Evolutionary conservation across 192 early-diverging fungal genomes (phyloP), one percentile per base, ranked within the genome.

Genomic region (Phlyctochytrium arcticum): DNA sequence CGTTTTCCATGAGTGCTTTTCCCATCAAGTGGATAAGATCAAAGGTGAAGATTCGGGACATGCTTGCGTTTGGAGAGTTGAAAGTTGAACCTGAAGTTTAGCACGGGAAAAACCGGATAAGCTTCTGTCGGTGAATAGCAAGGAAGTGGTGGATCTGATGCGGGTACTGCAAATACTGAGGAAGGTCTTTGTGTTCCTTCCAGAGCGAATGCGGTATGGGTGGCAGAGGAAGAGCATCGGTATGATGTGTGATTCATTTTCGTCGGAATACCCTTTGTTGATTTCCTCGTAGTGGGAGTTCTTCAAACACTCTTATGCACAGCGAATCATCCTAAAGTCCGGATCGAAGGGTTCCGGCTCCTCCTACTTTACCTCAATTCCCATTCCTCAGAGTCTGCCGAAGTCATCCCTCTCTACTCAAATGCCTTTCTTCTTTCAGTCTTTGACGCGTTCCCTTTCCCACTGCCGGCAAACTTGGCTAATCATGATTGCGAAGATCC

Each of bases 341-440:
- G 90, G 23, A 73, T 77, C 6, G 81, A 90, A 59, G 91, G 91
- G 39, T 83, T 93, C 58, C 77, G 81, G 19, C 57, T 93, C 17
- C 65, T 93, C 3, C 78, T 92, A 19, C 67, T 84, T 8, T 92
- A 84, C 84, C 49, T 93, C n/a, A 86, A 88, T 71, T 75, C 76
- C 32, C 87, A 87, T 36, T 77, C 83, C 3, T 70, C 75, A 2
- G 82, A 87, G 37, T 76, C 76, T 26, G 69, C 72, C 4, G 88
- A 89, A 61, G 76, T 76, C 12, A 77, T 82, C 46, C 57, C 75
- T 34, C 65, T 91, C 29, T 92, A 86, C 56, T 67, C 83, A 2
- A 88, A 88, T 36, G 80, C 85, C 6, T 85, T 90, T 29, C 53
- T 62, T 44, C 56, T 77, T 10, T 8, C 47, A n/a, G 55, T 80